These are phyloP conservation scores for Acrocalymma vagum DNA, from an alignment of 2,329 filamentous ascomycete genomes.

Conservation along the genomic window DNA sequence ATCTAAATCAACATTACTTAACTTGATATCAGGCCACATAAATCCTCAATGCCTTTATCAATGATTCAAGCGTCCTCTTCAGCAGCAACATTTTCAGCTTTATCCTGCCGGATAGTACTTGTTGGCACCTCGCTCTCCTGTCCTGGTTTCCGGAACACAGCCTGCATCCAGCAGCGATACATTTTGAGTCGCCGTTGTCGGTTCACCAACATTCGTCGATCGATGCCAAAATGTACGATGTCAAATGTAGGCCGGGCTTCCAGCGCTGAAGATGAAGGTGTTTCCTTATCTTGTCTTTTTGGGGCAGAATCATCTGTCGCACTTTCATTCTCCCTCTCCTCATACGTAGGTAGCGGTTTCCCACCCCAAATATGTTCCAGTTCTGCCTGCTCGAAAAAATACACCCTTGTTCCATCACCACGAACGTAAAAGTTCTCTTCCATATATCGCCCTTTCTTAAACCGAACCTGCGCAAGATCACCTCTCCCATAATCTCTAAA, in stretches of 20 bases:
- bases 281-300: slow-evolving; percentile 2
- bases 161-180: slow-evolving; percentile 97
- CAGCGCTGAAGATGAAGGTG: slow-evolving; percentile 6
- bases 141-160: slow-evolving; percentile 74
- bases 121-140: slow-evolving; percentile 39
- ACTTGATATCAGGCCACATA: no score
- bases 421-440: slow-evolving; percentile 98
- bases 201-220: slow-evolving; percentile 91
- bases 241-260: slow-evolving; percentile 61
- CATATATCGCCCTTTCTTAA: slow-evolving; percentile 93
- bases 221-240: slow-evolving; percentile 80
- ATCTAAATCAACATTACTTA: no score
- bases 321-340: slow-evolving; percentile 5
- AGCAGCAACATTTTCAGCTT: slow-evolving; percentile 13
- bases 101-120: slow-evolving; percentile 42
- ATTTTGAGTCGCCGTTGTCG: slow-evolving; percentile 91
- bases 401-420: slow-evolving; percentile 94
- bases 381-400: slow-evolving; percentile 94
- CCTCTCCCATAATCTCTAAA: slow-evolving; percentile 97
- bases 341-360: slow-evolving; percentile 6
- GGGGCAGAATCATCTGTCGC: slow-evolving; percentile 5
- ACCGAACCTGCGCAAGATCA: slow-evolving; percentile 94
- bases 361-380: slow-evolving; percentile 80
- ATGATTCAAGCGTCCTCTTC: slow-evolving; percentile 16
- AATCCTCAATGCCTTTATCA: no score